A percentile compares a stretch with the other conserved stretches of the same genome.
Conservation (phyloP, 2,329 filamentous ascomycete genomes). For the Fusarium chlamydosporum region DNA sequence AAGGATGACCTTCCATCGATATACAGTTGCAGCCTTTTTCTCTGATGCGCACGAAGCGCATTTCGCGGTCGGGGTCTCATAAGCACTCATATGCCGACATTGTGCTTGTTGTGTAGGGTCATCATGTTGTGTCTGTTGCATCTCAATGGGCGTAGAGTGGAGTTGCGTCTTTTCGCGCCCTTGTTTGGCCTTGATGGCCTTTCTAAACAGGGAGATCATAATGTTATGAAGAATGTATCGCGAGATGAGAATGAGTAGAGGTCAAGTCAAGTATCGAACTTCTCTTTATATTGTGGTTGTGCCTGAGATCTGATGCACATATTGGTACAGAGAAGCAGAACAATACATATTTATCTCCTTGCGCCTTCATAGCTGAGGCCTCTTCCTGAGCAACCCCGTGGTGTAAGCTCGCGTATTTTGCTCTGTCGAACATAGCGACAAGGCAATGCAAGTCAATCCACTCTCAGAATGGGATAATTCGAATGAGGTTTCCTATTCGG, state of each 20-base stretch:
- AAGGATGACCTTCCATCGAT: conserved; percentile 71
- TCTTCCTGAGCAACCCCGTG: background rate
- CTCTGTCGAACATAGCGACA: background rate
- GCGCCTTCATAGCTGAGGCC: conserved; percentile 3
- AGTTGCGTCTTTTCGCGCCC: conserved; percentile 16
- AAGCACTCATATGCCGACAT: conserved; percentile 45
- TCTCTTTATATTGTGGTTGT: background rate
- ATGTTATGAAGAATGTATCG: background rate
- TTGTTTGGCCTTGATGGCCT: conserved; percentile 26
- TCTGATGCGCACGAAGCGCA: conserved; percentile 55
- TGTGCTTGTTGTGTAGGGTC: conserved; percentile 17
- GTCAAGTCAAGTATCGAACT: background rate
- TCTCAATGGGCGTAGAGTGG: background rate
- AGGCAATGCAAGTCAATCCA: conserved; percentile 8
- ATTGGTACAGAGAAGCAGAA: background rate
- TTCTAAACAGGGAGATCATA: conserved; percentile 37
- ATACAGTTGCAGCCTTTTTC: conserved; percentile 53
- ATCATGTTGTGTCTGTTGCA: conserved; percentile 14
- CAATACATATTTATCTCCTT: conserved; percentile 26
- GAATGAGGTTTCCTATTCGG: conserved; percentile 45
- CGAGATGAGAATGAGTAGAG: background rate
- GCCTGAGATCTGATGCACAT: background rate
- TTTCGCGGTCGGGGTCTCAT: conserved; percentile 25
- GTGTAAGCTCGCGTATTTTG: conserved; percentile 5
- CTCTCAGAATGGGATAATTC: conserved; percentile 12